Base-by-base conservation (phyloP, 2,329 filamentous ascomycete genomes). In the Decorospora gaudefroyi region DNA sequence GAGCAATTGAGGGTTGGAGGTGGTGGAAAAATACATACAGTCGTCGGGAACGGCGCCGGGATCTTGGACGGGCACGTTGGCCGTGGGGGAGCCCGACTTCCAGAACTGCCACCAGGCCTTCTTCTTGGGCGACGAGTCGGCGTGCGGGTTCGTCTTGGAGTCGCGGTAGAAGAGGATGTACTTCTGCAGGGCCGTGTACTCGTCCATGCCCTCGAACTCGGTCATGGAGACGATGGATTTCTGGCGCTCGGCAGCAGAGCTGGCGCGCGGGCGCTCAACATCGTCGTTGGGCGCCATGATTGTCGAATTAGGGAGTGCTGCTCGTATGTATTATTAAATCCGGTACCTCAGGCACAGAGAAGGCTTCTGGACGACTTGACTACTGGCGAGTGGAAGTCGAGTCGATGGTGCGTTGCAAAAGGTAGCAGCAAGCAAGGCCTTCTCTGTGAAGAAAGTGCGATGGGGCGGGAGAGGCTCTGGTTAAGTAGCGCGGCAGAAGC, bases 141-240 rank as follows among this genome's bases (percentile, higher is more conserved):
- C 70, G 47, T 72, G 74, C 25, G 70, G 75, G 31, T 65, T 68
- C 39, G 75, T 74, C 64, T 80, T 79, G 46, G 80, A 76, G 70
- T 84, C 81, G 60, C 78, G 78, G 71, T 85, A 85, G 64, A 80
- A 82, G 55, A 81, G 83, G 68, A 86, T 85, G 74, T 83, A 86
- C 63, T 82, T 79, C 66, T 85, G 82, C 40, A 86, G 74, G 39
- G 82, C 81, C 56, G 79, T 78, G 72, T 85, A 86, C 70, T 86
- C 83, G 68, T 84, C 82, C 71, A 73, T 67, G 57, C 75, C 74
- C 58, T 76, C 73, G 49, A 71, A 68, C 32, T 61, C 65, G 35
- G 61, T 61, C 57, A 66, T 55, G 38, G 51, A 57, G 52, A 65
- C 64, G 19, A 67, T 65, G 29, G 67, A 70, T 58, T 65, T 65